Percentiles rank a stretch among this genome's conserved stretches.
phyloP scores from a whole-genome alignment of 148 eudicot species.

The Rhododendron kiyosumense region DNA sequence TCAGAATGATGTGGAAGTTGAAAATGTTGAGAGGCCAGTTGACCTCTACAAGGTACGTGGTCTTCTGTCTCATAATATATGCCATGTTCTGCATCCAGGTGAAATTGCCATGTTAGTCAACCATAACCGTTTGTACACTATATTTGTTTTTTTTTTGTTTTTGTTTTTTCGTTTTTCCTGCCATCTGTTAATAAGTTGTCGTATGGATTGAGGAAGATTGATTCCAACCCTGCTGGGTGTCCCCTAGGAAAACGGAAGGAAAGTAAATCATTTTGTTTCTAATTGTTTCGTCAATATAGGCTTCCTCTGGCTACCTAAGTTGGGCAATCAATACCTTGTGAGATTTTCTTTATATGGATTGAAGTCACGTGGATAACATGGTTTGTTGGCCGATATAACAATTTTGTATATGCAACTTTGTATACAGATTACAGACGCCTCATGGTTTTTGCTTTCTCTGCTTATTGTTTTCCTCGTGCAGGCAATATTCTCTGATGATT shows the following conservation, averaged over 20 bases:
- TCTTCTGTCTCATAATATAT: neutral
- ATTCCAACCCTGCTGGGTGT: neutral
- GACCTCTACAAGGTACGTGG: slow-evolving; percentile 78
- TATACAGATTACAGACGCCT: neutral
- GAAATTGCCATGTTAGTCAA: neutral
- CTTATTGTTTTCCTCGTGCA: slow-evolving; percentile 19
- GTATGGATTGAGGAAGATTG: neutral
- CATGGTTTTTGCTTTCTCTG: neutral
- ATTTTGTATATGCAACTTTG: neutral
- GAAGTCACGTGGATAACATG: neutral
- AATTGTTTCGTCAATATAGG: neutral
- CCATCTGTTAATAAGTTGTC: neutral
- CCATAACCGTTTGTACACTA: neutral
- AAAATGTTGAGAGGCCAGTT: slow-evolving; percentile 90
- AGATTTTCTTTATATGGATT: neutral
- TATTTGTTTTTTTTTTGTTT: no score
- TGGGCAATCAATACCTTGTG: neutral
- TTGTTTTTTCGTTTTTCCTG: neutral
- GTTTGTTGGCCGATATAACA: neutral
- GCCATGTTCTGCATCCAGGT: neutral
- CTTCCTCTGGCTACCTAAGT: neutral
- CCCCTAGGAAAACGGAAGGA: neutral
- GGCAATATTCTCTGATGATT: slow-evolving; percentile 96
- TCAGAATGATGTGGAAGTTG: slow-evolving; percentile 56
- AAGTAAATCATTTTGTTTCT: neutral